Conservation (phyloP, 352 stramenopile species). For the Phytopythium cucurbitacearum region DNA sequence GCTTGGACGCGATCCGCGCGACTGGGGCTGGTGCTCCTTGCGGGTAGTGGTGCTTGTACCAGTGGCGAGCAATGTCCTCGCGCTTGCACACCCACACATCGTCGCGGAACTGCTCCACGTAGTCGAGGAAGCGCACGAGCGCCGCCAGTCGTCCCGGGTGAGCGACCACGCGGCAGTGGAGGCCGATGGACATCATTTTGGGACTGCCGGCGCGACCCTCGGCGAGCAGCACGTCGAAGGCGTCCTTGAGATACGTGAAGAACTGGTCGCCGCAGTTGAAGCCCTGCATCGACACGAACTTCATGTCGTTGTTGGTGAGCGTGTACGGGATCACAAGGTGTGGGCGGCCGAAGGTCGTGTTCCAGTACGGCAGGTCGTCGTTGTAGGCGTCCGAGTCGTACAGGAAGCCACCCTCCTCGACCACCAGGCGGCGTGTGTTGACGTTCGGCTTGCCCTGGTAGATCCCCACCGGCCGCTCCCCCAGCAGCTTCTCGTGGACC, state of each 20-base stretch:
- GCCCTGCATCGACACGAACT: slow-evolving; percentile 90
- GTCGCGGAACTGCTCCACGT: slow-evolving; percentile 80
- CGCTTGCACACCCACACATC: slow-evolving; percentile 93
- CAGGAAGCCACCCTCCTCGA: slow-evolving; percentile 92
- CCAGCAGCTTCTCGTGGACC: slow-evolving; percentile 88
- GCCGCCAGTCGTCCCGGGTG: slow-evolving; percentile 87
- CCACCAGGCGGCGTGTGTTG: slow-evolving; percentile 87
- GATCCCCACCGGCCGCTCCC: slow-evolving; percentile 90
- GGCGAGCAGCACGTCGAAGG: slow-evolving; percentile 84
- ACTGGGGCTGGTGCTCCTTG: slow-evolving; percentile 8
- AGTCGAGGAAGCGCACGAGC: slow-evolving; percentile 93
- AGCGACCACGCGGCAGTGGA: slow-evolving; percentile 91
- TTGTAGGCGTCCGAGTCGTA: slow-evolving; percentile 96
- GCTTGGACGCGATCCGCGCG: slow-evolving; percentile 22
- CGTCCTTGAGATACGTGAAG: slow-evolving; percentile 91
- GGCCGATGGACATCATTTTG: slow-evolving; percentile 96
- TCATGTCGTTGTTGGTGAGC: slow-evolving; percentile 96
- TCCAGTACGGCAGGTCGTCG: slow-evolving; percentile 96
- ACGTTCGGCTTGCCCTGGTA: slow-evolving; percentile 96
- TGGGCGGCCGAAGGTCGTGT: slow-evolving; percentile 76
- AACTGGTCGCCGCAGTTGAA: slow-evolving; percentile 93
- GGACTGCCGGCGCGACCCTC: slow-evolving; percentile 83
- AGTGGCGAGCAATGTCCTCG: slow-evolving; percentile 94
- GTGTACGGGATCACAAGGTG: slow-evolving; percentile 97
- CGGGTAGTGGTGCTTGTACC: slow-evolving; percentile 89